Conservation (phyloP, 257 asterid genomes). For the Solanum appendiculatum region DNA sequence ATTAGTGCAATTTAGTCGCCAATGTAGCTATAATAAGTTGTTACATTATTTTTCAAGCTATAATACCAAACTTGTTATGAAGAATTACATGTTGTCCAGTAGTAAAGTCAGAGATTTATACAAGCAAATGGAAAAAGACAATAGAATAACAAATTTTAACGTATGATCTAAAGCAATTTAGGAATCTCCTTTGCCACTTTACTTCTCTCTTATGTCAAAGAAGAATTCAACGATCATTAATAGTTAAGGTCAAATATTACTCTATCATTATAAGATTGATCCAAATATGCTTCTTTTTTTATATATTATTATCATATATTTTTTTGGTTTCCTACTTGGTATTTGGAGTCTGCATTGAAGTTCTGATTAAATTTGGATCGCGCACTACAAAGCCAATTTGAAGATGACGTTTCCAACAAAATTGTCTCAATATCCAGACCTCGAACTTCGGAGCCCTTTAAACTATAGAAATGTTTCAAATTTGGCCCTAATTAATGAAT, state of each 20-base stretch:
- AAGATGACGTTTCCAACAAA: too few species aligned
- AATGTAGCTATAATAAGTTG: not conserved
- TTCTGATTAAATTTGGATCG: not conserved
- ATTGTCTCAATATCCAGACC: too few species aligned
- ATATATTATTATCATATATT: too few species aligned
- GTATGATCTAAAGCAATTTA: not conserved
- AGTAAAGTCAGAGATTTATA: not conserved
- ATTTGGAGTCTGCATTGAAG: too few species aligned
- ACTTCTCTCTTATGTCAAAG: not conserved
- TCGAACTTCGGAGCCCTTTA: not conserved
- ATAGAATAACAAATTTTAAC: not conserved
- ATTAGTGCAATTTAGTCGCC: not conserved
- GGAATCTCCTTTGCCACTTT: not conserved
- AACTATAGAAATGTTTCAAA: not conserved
- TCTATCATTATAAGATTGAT: not conserved
- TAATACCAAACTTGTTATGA: not conserved
- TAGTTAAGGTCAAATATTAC: not conserved
- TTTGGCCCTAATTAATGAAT: not conserved
- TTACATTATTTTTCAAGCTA: not conserved
- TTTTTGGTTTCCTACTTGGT: not conserved
- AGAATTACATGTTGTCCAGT: not conserved
- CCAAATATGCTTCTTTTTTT: not conserved
- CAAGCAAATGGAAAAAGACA: not conserved
- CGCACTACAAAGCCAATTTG: not conserved
- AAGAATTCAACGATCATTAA: not conserved